A percentile compares a stretch with the other conserved stretches of the same genome.
Conservation (phyloP, 768 basidiomycete species). For the Mycena albidolilacea region DNA sequence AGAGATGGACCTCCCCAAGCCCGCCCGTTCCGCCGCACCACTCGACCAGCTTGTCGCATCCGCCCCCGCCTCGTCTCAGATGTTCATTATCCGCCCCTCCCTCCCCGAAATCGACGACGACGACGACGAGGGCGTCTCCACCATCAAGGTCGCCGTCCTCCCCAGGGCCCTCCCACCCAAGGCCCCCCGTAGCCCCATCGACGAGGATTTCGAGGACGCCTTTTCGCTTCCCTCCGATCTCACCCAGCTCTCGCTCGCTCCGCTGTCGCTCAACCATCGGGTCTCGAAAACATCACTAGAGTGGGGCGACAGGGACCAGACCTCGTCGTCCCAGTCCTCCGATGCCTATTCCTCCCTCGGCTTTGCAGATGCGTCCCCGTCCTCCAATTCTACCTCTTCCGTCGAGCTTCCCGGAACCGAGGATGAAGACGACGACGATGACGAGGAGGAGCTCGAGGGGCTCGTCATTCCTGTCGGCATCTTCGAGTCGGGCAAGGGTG, state of each 20-base stretch:
- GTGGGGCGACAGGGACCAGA: constrained; percentile 89
- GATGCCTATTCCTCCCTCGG: constrained; percentile 88
- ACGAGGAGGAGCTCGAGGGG: constrained; percentile 85
- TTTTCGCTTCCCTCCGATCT: constrained; percentile 87
- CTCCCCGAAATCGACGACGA: constrained; percentile 59
- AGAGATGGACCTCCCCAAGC: constrained; percentile 78
- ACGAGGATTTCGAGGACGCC: constrained; percentile 88
- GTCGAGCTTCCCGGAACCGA: constrained; percentile 81
- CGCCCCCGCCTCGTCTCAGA: constrained; percentile 53
- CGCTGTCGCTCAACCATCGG: constrained; percentile 80
- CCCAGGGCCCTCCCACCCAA: constrained; percentile 53
- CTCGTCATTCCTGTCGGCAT: constrained; percentile 82
- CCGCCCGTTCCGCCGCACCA: constrained; percentile 63
- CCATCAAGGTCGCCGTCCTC: constrained; percentile 1
- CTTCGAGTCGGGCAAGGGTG: constrained; percentile 80
- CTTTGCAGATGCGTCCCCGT: constrained; percentile 79
- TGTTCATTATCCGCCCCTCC: constrained; percentile 76
- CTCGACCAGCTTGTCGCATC: constrained; percentile 53
- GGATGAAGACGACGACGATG: constrained; percentile 71
- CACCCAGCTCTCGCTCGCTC: constrained; percentile 86
- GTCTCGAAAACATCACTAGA: constrained; percentile 88
- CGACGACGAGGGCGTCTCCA: constrained; percentile 61
- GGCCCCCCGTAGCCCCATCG: constrained; percentile 59
- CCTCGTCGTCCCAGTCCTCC: constrained; percentile 89
- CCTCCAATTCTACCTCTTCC: constrained; percentile 80